These are phyloP conservation scores for Cercospora sesami DNA, from an alignment of 2,329 filamentous ascomycete genomes.

Conservation along the genomic window DNA sequence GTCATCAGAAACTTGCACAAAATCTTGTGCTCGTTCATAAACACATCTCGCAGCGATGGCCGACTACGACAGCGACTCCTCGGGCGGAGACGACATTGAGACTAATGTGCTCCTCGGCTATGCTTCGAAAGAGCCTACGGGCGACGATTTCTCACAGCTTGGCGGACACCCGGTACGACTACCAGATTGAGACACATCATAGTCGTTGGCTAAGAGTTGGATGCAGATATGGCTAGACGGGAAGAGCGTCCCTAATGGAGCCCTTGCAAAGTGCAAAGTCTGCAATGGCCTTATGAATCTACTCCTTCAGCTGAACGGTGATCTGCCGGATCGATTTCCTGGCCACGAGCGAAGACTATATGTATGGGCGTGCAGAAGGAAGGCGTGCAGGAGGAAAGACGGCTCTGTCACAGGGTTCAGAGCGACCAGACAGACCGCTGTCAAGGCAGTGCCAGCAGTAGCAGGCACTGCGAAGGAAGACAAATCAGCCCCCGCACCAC, in stretches of 20 bases:
- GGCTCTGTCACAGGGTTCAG: slow-evolving; percentile 78
- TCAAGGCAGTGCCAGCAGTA: slow-evolving; percentile 6
- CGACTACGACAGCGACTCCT: slow-evolving; percentile 84
- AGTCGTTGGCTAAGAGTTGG: slow-evolving; percentile 25
- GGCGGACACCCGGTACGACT: slow-evolving; percentile 78
- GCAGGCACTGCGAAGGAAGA: slow-evolving; percentile 32
- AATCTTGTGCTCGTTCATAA: slow-evolving; percentile 3
- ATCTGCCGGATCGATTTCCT: slow-evolving; percentile 82
- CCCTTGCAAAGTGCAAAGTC: slow-evolving; percentile 79
- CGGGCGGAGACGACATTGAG: slow-evolving; percentile 68
- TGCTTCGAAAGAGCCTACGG: slow-evolving; percentile 73
- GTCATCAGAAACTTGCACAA: slow-evolving; percentile 10
- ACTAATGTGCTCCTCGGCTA: slow-evolving; percentile 91
- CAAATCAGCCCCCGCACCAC: slow-evolving; percentile 36
- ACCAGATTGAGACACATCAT: slow-evolving; percentile 4
- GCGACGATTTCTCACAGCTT: slow-evolving; percentile 82
- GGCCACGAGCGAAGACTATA: slow-evolving; percentile 86
- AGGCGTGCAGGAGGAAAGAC: slow-evolving; percentile 75
- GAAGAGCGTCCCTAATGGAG: slow-evolving; percentile 68
- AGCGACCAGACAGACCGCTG: slow-evolving; percentile 57
- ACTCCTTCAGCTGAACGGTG: slow-evolving; percentile 86
- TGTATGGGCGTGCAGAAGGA: slow-evolving; percentile 76
- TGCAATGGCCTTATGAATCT: slow-evolving; percentile 83
- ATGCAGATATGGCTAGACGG: slow-evolving; percentile 77
- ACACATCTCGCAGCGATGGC: slow-evolving; percentile 39